A percentile compares a stretch with the other conserved stretches of the same genome.
Conservation (phyloP, 1,284 basidiomycete genomes). For the Ganoderma lucidum region DNA sequence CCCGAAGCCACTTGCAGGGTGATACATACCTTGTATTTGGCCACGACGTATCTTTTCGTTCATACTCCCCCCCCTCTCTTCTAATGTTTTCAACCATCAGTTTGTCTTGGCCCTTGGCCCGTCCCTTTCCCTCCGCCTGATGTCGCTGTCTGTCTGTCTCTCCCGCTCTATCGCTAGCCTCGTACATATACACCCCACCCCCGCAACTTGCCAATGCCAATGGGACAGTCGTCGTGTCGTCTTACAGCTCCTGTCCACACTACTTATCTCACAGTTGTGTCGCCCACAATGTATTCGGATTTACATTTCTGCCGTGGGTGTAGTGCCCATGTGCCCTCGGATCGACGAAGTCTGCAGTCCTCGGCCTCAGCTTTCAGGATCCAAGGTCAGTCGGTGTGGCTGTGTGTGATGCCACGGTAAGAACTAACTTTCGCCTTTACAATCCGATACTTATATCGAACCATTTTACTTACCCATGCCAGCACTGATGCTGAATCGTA, state of each 20-base stretch:
- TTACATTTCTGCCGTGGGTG: neutral
- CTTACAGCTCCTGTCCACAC: neutral
- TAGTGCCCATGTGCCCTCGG: neutral
- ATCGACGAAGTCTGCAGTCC: neutral
- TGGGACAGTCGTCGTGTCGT: neutral
- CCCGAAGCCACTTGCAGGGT: slow-evolving; percentile 18
- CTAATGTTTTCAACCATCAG: neutral
- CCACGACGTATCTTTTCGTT: neutral
- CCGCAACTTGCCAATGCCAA: neutral
- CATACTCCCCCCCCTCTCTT: neutral
- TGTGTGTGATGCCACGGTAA: neutral
- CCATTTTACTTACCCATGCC: neutral
- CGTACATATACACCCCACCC: neutral
- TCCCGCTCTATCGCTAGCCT: neutral
- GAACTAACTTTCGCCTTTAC: neutral
- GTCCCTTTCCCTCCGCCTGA: neutral
- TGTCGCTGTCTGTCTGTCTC: neutral
- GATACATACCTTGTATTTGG: slow-evolving; percentile 17
- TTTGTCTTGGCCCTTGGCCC: neutral
- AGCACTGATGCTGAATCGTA: neutral
- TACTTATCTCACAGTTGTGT: neutral
- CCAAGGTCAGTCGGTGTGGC: neutral
- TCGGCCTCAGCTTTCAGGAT: no score
- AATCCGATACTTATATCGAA: neutral
- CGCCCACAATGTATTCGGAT: slow-evolving; percentile 2